Evolutionary conservation across 2,329 filamentous ascomycete species (phyloP).

Genomic region (Paracoccidioides lutzii): DNA sequence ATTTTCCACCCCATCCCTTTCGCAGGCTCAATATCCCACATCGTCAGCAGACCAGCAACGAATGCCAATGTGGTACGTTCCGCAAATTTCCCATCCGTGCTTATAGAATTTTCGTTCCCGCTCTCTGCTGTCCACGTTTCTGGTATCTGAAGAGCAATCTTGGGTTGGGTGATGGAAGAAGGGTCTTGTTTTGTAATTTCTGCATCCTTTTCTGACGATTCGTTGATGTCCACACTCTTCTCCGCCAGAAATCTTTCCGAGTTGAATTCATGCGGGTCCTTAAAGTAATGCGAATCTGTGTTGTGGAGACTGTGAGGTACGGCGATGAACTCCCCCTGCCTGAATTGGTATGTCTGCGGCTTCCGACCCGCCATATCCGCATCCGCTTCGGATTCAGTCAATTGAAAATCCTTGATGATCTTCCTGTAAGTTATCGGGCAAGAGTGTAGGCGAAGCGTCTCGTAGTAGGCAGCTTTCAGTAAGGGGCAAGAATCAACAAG

Average conservation of each 20-base stretch:
- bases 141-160: slow-evolving; percentile 26
- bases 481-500: slow-evolving; percentile 34
- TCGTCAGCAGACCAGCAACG: slow-evolving; percentile 39
- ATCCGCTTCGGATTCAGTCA: slow-evolving; percentile 30
- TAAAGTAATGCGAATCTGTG: slow-evolving; percentile 28
- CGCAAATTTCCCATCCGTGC: slow-evolving; percentile 38
- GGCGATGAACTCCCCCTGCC: slow-evolving; percentile 31
- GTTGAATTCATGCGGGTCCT: slow-evolving; percentile 31
- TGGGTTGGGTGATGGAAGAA: background rate
- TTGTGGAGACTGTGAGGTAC: slow-evolving; percentile 35
- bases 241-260: slow-evolving; percentile 36
- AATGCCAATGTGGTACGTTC: slow-evolving; percentile 40
- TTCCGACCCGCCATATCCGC: slow-evolving; percentile 18
- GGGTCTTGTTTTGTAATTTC: slow-evolving; percentile 4
- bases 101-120: slow-evolving; percentile 30
- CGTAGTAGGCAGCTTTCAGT: slow-evolving; percentile 35
- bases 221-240: slow-evolving; percentile 23
- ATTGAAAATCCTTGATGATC: slow-evolving; percentile 25
- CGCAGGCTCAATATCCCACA: slow-evolving; percentile 44
- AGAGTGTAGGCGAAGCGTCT: slow-evolving; percentile 34
- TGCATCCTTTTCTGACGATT: slow-evolving; percentile 17
- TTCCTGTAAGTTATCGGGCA: slow-evolving; percentile 32
- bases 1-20: slow-evolving; percentile 36
- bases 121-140: slow-evolving; percentile 32
- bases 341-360: slow-evolving; percentile 28